Base-by-base conservation (phyloP, 176 grass and related monocot genomes). In the Ampelocalamus luodianensis region DNA sequence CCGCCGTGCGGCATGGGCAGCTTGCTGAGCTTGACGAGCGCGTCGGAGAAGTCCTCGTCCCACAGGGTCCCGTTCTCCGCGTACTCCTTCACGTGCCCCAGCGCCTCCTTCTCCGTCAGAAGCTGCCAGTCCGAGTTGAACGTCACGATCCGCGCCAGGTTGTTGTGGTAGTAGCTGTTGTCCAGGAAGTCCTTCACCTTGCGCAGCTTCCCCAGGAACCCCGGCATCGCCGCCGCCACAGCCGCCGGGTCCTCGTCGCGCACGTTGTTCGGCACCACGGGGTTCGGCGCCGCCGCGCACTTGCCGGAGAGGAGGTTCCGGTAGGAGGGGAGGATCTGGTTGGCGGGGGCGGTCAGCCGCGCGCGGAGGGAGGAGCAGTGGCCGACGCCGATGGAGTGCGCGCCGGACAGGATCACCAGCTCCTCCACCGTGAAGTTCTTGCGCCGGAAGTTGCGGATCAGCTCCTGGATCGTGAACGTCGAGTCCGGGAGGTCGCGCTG, bases 401-500 rank as follows among this genome's bases (percentile, higher is more conserved):
- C 94, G 50, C 90, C 92, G 24, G 91, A 89, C 0, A 97, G 71
- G 83, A 91, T 88, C 12, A 91, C 90, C 17, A 97, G 86, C 87
- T 97, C 94, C 80, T 87, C 86, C 4, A 89, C 24, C 0, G 87
- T 85, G 63, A 97, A 90, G 83, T 91, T 92, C 81, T 91, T 94
- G 63, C 72, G 84, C 34, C 58, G 62, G 80, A 94, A 94, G 39
- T 79, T 86, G 36, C 67, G 62, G 87, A 94, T 76, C 3, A 89
- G 86, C 79, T 88, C 55, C 2, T 9, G 5, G n/a, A 97, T 29
- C 11, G 86, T 92, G 86, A 83, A 88, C 46, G 85, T 86, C 10
- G 92, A 89, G 55, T 90, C 86, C 0, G 92, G 94, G 13, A 94
- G 86, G 76, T 91, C 89, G 1, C 79, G 72, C 72, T 85, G 88